Evolutionary conservation across 345 rosid species (phyloP).

Genomic region (Bruguiera parviflora): DNA sequence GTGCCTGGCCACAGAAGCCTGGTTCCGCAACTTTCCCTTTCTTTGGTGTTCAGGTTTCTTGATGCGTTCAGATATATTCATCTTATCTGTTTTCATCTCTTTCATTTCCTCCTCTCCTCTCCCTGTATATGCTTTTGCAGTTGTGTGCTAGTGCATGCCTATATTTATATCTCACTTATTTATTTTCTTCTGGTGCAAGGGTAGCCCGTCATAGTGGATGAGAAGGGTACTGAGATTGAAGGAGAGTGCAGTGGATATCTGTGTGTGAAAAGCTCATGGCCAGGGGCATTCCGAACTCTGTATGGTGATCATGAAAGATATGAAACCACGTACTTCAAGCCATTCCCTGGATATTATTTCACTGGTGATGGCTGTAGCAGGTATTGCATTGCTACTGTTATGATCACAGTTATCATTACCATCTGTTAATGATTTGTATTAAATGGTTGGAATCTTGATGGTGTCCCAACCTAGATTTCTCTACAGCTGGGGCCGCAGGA

Average conservation of each 20-base stretch:
- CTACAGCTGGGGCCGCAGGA: neutral
- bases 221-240: slow-evolving; percentile 90
- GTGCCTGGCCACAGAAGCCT: slow-evolving; percentile 99
- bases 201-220: slow-evolving; percentile 94
- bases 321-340: slow-evolving; percentile 93
- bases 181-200: slow-evolving; percentile 15
- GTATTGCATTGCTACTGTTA: slow-evolving; percentile 26
- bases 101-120: neutral
- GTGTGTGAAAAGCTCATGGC: slow-evolving; percentile 90
- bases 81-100: neutral
- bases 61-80: neutral
- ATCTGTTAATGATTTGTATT: neutral
- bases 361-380: slow-evolving; percentile 97
- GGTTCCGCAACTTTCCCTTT: slow-evolving; percentile 99
- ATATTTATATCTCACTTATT: slow-evolving; percentile 2
- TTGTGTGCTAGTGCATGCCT: too few relatives aligned
- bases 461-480: neutral
- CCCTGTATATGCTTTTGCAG: neutral
- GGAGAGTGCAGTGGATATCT: slow-evolving; percentile 95
- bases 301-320: slow-evolving; percentile 99
- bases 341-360: slow-evolving; percentile 91
- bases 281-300: slow-evolving; percentile 95
- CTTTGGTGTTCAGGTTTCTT: slow-evolving; percentile 92
- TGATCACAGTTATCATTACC: neutral
- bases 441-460: neutral